Base-by-base conservation (phyloP, 139 green algal genomes). In the Nannochloris sp. region DNA sequence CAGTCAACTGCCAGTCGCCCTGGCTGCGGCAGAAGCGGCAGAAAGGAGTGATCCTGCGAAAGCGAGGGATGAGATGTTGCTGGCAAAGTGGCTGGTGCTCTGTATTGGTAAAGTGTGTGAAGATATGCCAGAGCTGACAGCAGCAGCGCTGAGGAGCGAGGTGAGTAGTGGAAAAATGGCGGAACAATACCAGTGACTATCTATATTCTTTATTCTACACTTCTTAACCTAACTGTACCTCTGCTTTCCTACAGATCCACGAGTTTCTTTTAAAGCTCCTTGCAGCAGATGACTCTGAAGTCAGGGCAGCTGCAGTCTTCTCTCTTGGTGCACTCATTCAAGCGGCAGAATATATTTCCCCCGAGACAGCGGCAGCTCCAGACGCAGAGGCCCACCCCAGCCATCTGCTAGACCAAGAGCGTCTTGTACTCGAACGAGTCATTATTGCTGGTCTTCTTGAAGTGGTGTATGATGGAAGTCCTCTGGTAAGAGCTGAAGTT, bases 81-180 rank as follows among this genome's bases (percentile, higher is more conserved):
- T 99, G 59, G 76, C 89, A 33, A 90, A 92, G 60, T 99, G 93
- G 93, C 75, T 97, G 34, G 90, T 85, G 70, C 75, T 99, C 25
- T 89, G 81, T 59, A 62, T 96, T 19, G 92, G 88, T 23, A 95
- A 96, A 69, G 77, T 98, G 47, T 90, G 81, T 54, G 83, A 95
- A 51, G 68, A 75, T 34, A 37, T 67, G 29, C 57, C 68, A 25
- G 66, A 77, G n/a, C 53, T 83, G 10, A 58, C 68, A 1, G 60
- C 61, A 15, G 56, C 71, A 57, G 76, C 81, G 30, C 45, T 84
- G 61, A 4, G 57, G 45, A 55, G 65, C 15, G 30, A 68, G 55
- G 75, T 76, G 51, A 8, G 24, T 3, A 23, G 15, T 39, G 37
- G 15, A 27, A n/a, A n/a, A n/a, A n/a, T n/a, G n/a, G 23, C 6